Evolutionary conservation across 768 basidiomycete genomes (phyloP), one percentile per base, ranked within the genome.

Genomic region (Hericium erinaceus): DNA sequence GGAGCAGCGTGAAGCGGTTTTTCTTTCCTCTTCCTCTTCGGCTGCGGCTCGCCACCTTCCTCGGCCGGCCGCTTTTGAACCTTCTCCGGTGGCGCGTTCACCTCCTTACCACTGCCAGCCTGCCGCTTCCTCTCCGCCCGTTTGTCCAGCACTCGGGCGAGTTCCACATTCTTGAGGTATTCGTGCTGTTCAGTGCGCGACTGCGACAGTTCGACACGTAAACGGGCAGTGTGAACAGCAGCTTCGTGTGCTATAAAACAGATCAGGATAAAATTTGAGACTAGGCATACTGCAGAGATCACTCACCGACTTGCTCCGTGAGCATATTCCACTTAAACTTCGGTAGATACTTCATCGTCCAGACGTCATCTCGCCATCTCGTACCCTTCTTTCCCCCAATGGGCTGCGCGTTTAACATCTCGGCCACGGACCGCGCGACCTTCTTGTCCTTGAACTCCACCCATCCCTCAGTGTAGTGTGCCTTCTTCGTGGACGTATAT

Each of bases 291-390:
- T 13, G 49, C 18, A 40, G 48, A 33, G 33, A 33, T 10, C 40
- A 79, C 94, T 70, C 68, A 95, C 95, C 93, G 64, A 99, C 87
- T 79, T 98, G 95, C 72, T 98, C 97, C 6, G 92, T 95, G 58
- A 99, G 76, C 95, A 97, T 97, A 71, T 89, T 85, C 97, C 97
- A 99, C 66, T 95, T 97, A 78, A 98, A 99, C 66, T 84, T 89
- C 9, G 95, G 95, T 58, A 99, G 75, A 69, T 99, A 99, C 68
- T 95, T 95, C 93, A 98, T 95, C 57, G 97, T 98, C 97, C 97
- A 99, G 8, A 99, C 85, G 63, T 99, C 97, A 67, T 98, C 95
- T 68, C 92, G 78, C 91, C 92, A 98, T 58, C 92, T 77, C 2
- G 83, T 80, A 5, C 88, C 87, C 69, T 92, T 93, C 75, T 92